Evolutionary conservation across 106 monocot species (phyloP).

Genomic region (Dendrobium catenatum): DNA sequence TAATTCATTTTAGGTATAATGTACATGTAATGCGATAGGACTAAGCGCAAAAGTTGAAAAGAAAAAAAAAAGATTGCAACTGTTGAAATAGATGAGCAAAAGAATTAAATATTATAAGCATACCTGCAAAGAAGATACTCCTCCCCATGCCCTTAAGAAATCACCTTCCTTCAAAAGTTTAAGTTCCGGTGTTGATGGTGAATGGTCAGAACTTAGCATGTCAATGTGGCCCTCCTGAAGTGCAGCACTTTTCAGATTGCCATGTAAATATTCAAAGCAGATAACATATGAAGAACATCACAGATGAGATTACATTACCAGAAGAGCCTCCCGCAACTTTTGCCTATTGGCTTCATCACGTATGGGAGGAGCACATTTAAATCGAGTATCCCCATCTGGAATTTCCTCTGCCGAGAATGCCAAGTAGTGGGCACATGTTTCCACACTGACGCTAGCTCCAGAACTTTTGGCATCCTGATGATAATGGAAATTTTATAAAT

Average conservation of each 20-base stretch:
- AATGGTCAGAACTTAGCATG: conserved; percentile 97
- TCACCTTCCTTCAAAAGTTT: conserved; percentile 84
- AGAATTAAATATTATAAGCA: conserved; percentile 5
- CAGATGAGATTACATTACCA: conserved; percentile 38
- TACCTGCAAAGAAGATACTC: conserved; percentile 97
- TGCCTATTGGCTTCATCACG: conserved; percentile 70
- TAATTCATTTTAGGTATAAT: background rate
- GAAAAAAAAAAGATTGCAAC: background rate
- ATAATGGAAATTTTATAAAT: background rate
- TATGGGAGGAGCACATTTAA: conserved; percentile 95
- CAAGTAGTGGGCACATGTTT: conserved; percentile 96
- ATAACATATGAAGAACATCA: conserved; percentile 6
- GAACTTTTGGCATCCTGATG: conserved; percentile 63
- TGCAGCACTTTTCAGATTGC: background rate
- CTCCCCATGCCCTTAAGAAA: conserved; percentile 95
- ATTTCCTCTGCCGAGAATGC: conserved; percentile 89
- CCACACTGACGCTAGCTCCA: conserved; percentile 82
- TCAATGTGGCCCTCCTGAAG: conserved; percentile 78
- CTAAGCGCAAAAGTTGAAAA: conserved; percentile 52
- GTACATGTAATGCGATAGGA: background rate
- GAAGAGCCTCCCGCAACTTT: conserved; percentile 67
- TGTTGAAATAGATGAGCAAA: background rate
- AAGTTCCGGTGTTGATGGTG: conserved; percentile 74
- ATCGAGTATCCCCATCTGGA: conserved; percentile 82
- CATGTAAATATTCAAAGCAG: background rate